Evolutionary conservation across 208 protist species (phyloP).

Genomic region (Acanthamoeba rhysodes): DNA sequence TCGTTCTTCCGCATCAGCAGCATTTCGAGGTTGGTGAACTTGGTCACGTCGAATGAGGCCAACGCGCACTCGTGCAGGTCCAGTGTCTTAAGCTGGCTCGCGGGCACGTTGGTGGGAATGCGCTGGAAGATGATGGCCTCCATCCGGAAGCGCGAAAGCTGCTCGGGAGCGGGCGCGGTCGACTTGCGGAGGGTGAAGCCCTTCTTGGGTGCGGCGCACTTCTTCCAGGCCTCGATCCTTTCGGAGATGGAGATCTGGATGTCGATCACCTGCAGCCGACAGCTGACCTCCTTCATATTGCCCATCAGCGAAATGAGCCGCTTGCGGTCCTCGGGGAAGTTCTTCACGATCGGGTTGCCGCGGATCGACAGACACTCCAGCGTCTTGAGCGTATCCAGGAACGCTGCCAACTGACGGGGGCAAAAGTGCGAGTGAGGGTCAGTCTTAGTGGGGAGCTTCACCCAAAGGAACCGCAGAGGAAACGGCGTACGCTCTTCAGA

Average conservation of each 20-base stretch:
- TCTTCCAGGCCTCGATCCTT: slow-evolving; percentile 38
- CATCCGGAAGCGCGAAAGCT: neutral
- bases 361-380: slow-evolving; percentile 57
- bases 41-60: slow-evolving; percentile 60
- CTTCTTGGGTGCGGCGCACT: neutral
- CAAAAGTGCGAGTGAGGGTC: neutral
- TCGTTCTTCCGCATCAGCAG: slow-evolving; percentile 59
- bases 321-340: slow-evolving; percentile 47
- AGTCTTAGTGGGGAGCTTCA: neutral
- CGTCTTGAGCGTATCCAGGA: slow-evolving; percentile 47
- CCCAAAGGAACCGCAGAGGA: neutral
- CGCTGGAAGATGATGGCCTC: slow-evolving; percentile 62
- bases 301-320: slow-evolving; percentile 33
- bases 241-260: slow-evolving; percentile 71
- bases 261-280: slow-evolving; percentile 67
- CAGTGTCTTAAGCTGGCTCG: slow-evolving; percentile 8
- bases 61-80: slow-evolving; percentile 61
- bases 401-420: neutral
- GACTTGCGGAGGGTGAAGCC: slow-evolving; percentile 41
- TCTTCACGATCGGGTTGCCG: slow-evolving; percentile 64
- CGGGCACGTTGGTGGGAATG: slow-evolving; percentile 37
- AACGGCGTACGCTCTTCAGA: slow-evolving; percentile 34
- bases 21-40: slow-evolving; percentile 25
- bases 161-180: neutral
- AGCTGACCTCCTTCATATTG: slow-evolving; percentile 47